Evolutionary conservation across 2,329 filamentous ascomycete genomes (phyloP).

Genomic region (Phyllosticta citribraziliensis): DNA sequence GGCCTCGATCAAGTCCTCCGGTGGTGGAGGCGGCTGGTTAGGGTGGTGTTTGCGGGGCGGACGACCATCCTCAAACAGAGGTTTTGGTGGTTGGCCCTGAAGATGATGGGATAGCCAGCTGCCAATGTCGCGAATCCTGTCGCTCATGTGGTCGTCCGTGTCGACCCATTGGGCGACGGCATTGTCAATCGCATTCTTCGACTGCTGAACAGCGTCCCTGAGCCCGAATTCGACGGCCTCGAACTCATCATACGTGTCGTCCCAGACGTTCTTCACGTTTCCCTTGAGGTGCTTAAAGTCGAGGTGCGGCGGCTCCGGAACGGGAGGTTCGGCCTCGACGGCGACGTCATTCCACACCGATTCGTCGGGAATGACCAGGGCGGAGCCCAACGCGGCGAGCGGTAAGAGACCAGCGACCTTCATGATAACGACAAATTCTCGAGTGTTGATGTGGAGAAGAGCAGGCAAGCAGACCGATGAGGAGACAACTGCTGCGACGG

Average conservation of each 20-base stretch:
- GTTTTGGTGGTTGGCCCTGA: conserved; percentile 17
- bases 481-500: conserved; percentile 6
- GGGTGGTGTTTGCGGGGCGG: conserved; percentile 12
- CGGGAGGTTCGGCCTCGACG: conserved; percentile 26
- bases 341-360: conserved; percentile 22
- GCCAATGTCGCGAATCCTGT: conserved; percentile 33
- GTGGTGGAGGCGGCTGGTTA: conserved; percentile 21
- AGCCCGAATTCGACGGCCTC: conserved; percentile 7
- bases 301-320: conserved; percentile 14
- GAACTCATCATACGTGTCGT: conserved; percentile 18
- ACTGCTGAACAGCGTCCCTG: conserved; percentile 13
- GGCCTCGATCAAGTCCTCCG: conserved; percentile 25
- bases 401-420: conserved; percentile 40
- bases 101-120: conserved; percentile 33
- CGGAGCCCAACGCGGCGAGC: conserved; percentile 39
- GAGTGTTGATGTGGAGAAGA: not conserved
- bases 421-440: conserved; percentile 33
- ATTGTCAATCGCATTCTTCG: conserved; percentile 34
- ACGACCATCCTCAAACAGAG: not conserved
- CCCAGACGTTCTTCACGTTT: conserved; percentile 22
- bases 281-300: conserved; percentile 21
- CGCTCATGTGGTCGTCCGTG: conserved; percentile 26
- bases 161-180: conserved; percentile 33
- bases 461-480: not conserved
- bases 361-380: conserved; percentile 45